A percentile compares a stretch with the other conserved stretches of the same genome.
Evolutionary conservation across 2,329 filamentous ascomycete species (phyloP).

Genomic region (Coleophoma cylindrospora): DNA sequence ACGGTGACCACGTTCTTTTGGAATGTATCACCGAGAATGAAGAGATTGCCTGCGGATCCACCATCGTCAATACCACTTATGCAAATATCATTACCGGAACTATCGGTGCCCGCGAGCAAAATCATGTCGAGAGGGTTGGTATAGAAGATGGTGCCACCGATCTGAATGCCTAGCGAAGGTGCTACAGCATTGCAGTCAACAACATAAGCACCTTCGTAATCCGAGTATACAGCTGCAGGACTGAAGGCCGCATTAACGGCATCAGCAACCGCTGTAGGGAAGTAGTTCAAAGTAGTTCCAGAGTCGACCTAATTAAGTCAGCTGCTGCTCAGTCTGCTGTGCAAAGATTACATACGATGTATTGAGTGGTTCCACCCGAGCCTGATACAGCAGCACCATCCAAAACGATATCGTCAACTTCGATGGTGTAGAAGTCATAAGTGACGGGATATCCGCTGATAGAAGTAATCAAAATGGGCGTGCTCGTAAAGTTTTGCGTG

Average conservation of each 20-base stretch:
- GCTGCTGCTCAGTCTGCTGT: not conserved
- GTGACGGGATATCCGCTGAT: not conserved
- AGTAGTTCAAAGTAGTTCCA: conserved; percentile 35
- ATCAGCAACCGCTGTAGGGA: conserved; percentile 30
- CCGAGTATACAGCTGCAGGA: conserved; percentile 32
- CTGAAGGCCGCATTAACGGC: conserved; percentile 34
- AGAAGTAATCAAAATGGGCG: conserved; percentile 9
- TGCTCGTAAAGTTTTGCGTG: conserved; percentile 11
- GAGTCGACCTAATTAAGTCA: conserved; percentile 29
- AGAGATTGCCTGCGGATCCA: conserved; percentile 23
- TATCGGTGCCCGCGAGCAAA: conserved; percentile 10
- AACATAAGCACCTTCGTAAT: conserved; percentile 25
- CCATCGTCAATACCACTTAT: conserved; percentile 27
- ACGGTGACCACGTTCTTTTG: conserved; percentile 44
- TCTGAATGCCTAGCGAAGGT: conserved; percentile 34
- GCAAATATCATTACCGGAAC: conserved; percentile 20
- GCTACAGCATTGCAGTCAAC: conserved; percentile 36
- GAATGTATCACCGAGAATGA: conserved; percentile 40
- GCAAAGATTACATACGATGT: conserved; percentile 6
- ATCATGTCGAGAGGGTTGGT: conserved; percentile 27
- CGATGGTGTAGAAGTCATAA: conserved; percentile 18
- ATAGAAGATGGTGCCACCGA: conserved; percentile 29
- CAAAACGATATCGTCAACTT: conserved; percentile 7
- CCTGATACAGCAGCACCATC: conserved; percentile 2
- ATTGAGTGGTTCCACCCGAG: conserved; percentile 5